Conservation (phyloP, 805 yeast species). For the Starmerella gropengiesseri region DNA sequence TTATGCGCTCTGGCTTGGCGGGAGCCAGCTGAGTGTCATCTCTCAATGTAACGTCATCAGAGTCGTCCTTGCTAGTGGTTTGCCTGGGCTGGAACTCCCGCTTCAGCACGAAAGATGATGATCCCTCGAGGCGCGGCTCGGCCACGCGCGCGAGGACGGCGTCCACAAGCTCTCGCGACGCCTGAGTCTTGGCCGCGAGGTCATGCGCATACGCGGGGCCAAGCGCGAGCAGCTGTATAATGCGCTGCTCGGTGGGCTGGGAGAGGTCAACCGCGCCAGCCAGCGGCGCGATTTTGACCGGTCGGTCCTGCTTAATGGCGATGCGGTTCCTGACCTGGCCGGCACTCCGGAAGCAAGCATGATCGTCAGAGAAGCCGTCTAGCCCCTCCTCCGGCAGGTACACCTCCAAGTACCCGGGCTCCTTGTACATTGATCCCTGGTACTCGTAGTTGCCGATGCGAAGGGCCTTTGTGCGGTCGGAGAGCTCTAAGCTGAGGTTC, state of each 20-base stretch:
- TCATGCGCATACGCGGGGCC: conserved; percentile 8
- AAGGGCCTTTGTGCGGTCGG: conserved; percentile 15
- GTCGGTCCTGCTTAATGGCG: conserved; percentile 11
- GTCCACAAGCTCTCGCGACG: conserved; percentile 8
- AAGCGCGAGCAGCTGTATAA: conserved; percentile 10
- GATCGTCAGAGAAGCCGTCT: background rate
- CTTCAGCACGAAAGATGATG: conserved; percentile 21
- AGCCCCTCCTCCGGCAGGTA: conserved; percentile 12
- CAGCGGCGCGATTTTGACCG: background rate
- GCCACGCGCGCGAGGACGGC: conserved; percentile 9
- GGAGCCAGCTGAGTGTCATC: no score
- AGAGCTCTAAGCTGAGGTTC: conserved; percentile 10
- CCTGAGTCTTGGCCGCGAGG: conserved; percentile 9
- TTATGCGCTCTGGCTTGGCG: conserved; percentile 2
- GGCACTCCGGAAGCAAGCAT: conserved; percentile 9
- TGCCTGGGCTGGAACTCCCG: conserved; percentile 15
- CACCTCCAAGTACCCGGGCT: conserved; percentile 23
- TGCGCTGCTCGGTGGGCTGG: conserved; percentile 10
- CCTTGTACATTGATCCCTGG: conserved; percentile 16
- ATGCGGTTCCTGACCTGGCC: conserved; percentile 20
- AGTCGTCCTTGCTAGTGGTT: background rate
- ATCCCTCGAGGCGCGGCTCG: conserved; percentile 1
- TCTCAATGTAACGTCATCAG: no score
- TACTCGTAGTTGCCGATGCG: conserved; percentile 15
- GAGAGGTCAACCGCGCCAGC: conserved; percentile 3